phyloP scores from a whole-genome alignment of 352 stramenopile species.

The Plasmopara halstedii region DNA sequence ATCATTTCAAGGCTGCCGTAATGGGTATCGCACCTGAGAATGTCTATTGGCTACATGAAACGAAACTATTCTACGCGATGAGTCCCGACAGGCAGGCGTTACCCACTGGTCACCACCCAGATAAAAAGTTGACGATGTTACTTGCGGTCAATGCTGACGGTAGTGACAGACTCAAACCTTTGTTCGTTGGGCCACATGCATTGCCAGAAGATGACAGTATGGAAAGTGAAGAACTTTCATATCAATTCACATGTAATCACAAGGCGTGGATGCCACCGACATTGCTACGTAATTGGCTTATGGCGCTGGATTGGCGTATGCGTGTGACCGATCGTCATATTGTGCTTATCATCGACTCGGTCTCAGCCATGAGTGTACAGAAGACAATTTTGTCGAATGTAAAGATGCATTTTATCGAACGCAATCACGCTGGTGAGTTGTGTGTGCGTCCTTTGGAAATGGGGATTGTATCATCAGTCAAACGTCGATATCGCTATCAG shows the following conservation, averaged over 20 bases:
- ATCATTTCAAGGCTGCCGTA: slow-evolving; percentile 40
- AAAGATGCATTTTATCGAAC: slow-evolving; percentile 39
- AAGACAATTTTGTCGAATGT: slow-evolving; percentile 60
- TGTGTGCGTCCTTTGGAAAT: slow-evolving; percentile 36
- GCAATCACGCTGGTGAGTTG: slow-evolving; percentile 27
- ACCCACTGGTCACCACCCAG: slow-evolving; percentile 19
- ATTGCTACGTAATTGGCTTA: slow-evolving; percentile 72
- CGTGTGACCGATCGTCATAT: slow-evolving; percentile 63
- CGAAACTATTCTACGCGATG: slow-evolving; percentile 43
- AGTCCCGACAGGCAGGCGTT: slow-evolving; percentile 23
- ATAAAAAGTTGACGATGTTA: slow-evolving; percentile 49
- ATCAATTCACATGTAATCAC: slow-evolving; percentile 64
- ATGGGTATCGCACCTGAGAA: slow-evolving; percentile 43
- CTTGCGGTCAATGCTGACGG: slow-evolving; percentile 61
- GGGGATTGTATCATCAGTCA: slow-evolving; percentile 36
- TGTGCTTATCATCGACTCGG: slow-evolving; percentile 55
- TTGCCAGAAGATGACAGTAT: slow-evolving; percentile 12
- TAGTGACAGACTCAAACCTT: slow-evolving; percentile 60
- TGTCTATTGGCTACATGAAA: slow-evolving; percentile 74
- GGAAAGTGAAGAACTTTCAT: slow-evolving; percentile 17
- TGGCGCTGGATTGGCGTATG: slow-evolving; percentile 73
- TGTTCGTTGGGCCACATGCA: slow-evolving; percentile 44
- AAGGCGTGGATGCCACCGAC: slow-evolving; percentile 64
- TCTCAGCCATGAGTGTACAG: slow-evolving; percentile 47
- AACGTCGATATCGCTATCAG: slow-evolving; percentile 48